Percentiles rank a stretch among this genome's conserved stretches.
phyloP scores from a whole-genome alignment of 2,329 filamentous ascomycete genomes.

The Diplodia scrobiculata region DNA sequence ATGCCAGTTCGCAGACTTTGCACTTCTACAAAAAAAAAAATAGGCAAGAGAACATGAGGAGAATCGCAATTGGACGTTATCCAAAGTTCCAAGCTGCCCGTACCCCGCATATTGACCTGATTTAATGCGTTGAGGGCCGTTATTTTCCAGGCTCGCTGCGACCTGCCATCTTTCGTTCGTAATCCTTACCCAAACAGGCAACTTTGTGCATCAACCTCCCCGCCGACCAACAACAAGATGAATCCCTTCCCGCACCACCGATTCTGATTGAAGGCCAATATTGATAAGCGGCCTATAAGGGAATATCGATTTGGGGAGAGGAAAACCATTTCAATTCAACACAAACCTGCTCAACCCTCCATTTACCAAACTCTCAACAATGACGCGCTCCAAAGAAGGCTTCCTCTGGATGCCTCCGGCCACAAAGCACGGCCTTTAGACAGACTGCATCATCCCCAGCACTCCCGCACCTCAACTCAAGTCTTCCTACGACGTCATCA shows the following conservation, averaged over 20 bases:
- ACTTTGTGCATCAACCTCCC: background rate
- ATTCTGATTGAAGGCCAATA: background rate
- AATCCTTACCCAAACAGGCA: background rate
- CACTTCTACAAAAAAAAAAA: background rate
- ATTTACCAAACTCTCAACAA: background rate
- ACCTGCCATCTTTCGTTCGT: background rate
- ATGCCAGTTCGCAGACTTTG: background rate
- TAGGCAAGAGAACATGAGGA: background rate
- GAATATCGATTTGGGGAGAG: no score
- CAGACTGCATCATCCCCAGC: background rate
- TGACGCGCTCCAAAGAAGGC: conserved; percentile 11
- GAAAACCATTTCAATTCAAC: background rate
- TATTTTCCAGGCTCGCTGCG: background rate
- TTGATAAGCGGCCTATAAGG: background rate
- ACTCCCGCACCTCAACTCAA: background rate
- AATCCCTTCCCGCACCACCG: background rate
- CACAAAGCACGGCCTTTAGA: background rate
- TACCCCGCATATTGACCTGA: background rate
- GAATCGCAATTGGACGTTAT: background rate
- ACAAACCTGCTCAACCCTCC: background rate
- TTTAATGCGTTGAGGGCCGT: background rate
- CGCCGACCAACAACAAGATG: background rate
- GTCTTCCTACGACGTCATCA: conserved; percentile 40
- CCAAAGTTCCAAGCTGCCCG: background rate
- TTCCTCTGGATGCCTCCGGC: background rate